These are phyloP conservation scores for Solanum verrucosum DNA, from an alignment of 257 asterid species.

Conservation along the genomic window DNA sequence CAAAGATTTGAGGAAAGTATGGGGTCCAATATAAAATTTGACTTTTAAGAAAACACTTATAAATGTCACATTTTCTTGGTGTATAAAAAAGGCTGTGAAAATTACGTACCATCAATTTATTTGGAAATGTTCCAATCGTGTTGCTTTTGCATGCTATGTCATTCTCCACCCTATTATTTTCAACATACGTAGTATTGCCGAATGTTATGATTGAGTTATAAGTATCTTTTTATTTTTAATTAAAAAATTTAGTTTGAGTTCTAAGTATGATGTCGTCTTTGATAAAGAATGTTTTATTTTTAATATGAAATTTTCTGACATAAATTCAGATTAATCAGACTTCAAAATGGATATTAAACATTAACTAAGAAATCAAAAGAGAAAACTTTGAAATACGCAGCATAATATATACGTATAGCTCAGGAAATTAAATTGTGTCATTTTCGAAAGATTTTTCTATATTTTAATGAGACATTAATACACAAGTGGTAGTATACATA, in stretches of 20 bases:
- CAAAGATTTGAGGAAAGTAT: conserved; percentile 8
- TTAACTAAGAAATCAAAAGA: neutral
- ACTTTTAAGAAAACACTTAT: conserved; percentile 3
- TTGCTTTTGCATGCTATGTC: neutral
- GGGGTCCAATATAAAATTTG: conserved; percentile 25
- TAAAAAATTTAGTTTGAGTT: neutral
- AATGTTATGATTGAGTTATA: neutral
- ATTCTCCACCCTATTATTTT: neutral
- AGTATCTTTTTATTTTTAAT: fast-evolving
- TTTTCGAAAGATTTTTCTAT: neutral
- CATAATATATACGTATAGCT: neutral
- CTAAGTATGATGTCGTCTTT: neutral
- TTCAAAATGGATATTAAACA: too few species aligned
- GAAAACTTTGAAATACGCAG: neutral
- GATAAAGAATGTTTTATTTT: neutral
- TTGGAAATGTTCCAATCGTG: conserved; percentile 4
- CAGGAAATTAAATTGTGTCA: neutral
- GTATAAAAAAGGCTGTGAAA: conserved; percentile 5
- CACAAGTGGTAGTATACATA: neutral
- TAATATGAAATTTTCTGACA: neutral
- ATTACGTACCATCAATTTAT: neutral
- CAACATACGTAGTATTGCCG: fast-evolving
- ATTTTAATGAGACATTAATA: neutral
- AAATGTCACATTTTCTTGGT: neutral
- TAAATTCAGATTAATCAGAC: neutral